Conservation (phyloP, 139 green algal genomes). For the Ulvella scutata region DNA sequence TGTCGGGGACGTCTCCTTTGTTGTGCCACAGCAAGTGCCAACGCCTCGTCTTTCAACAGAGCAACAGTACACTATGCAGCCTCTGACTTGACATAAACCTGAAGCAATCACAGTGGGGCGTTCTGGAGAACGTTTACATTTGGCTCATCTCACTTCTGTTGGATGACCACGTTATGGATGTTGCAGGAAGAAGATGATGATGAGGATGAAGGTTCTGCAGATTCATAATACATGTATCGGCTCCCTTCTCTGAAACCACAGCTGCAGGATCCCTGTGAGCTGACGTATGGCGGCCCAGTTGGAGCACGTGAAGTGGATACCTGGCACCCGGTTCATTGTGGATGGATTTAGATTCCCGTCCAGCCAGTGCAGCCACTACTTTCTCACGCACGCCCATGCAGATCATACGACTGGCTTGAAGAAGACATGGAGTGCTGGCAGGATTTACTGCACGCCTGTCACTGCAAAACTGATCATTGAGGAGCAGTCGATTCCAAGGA, state of each 20-base stretch:
- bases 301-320: conserved; percentile 54
- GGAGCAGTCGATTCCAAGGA: conserved; percentile 21
- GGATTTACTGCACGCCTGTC: conserved; percentile 43
- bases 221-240: too few species aligned
- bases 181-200: conserved; percentile 3
- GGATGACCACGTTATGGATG: too few species aligned
- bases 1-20: not conserved
- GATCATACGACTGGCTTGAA: conserved; percentile 58
- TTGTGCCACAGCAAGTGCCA: not conserved
- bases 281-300: conserved; percentile 46
- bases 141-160: too few species aligned
- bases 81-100: too few species aligned
- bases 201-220: not conserved
- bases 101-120: too few species aligned
- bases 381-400: conserved; percentile 60
- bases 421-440: conserved; percentile 20
- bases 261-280: not conserved
- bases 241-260: not conserved
- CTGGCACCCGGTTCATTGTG: conserved; percentile 23
- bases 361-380: conserved; percentile 26
- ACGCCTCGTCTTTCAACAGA: not conserved
- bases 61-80: not conserved
- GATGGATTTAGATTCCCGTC: conserved; percentile 26
- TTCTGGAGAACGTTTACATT: too few species aligned
- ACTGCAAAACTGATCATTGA: conserved; percentile 30